These are phyloP conservation scores for Tolypocladium pustulatum DNA, from an alignment of 2,329 filamentous ascomycete genomes.

Conservation along the genomic window DNA sequence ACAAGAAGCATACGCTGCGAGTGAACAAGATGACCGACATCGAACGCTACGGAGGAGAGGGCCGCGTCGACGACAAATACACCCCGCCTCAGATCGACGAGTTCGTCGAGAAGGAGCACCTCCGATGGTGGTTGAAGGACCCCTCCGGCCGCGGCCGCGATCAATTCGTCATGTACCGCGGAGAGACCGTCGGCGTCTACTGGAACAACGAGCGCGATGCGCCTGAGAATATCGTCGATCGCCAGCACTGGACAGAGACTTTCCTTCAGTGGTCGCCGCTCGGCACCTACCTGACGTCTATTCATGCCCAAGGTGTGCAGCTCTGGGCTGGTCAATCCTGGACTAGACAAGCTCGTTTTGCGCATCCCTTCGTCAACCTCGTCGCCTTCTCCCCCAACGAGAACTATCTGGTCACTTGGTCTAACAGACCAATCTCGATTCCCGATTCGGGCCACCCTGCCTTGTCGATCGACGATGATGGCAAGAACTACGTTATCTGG, in stretches of 20 bases:
- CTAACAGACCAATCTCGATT: slow-evolving; percentile 82
- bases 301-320: slow-evolving; percentile 93
- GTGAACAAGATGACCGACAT: slow-evolving; percentile 99
- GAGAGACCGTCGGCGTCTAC: slow-evolving; percentile 85
- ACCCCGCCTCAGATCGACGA: slow-evolving; percentile 68
- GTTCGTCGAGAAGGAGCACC: slow-evolving; percentile 86
- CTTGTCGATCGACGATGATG: slow-evolving; percentile 86
- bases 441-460: slow-evolving; percentile 77
- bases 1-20: slow-evolving; percentile 90
- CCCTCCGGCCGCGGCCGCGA: slow-evolving; percentile 70
- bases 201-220: slow-evolving; percentile 96
- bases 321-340: slow-evolving; percentile 90
- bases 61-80: slow-evolving; percentile 87
- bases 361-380: slow-evolving; percentile 90
- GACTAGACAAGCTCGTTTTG: slow-evolving; percentile 84
- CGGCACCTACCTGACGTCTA: slow-evolving; percentile 87
- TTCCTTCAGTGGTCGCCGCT: slow-evolving; percentile 97
- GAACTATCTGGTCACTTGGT: slow-evolving; percentile 94
- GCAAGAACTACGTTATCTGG: slow-evolving; percentile 99
- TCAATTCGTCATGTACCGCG: slow-evolving; percentile 90
- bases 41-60: slow-evolving; percentile 90
- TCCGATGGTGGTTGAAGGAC: slow-evolving; percentile 88
- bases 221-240: slow-evolving; percentile 82
- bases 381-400: slow-evolving; percentile 92
- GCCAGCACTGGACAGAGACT: slow-evolving; percentile 93